A percentile compares a stretch with the other conserved stretches of the same genome.
phyloP scores from a whole-genome alignment of 345 rosid species.

The Lenwebbia sp. region DNA sequence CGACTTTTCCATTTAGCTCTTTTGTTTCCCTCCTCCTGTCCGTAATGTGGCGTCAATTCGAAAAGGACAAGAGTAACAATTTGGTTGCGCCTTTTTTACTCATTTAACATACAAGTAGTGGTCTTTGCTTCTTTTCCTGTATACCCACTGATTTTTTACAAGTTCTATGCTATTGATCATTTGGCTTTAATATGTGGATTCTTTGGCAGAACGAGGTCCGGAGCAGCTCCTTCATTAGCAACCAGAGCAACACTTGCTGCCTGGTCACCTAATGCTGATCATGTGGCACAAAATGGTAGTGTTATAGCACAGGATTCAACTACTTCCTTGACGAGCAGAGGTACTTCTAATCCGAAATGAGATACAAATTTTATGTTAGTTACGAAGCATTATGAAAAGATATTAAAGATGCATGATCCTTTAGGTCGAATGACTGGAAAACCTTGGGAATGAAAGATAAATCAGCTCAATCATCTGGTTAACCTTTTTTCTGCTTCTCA shows the following conservation, averaged over 20 bases:
- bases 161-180: background rate
- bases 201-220: slow-evolving; percentile 49
- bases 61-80: background rate
- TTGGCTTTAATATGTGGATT: background rate
- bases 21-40: background rate
- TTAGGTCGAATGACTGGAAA: background rate
- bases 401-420: background rate
- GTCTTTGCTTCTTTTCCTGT: background rate
- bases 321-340: slow-evolving; percentile 9
- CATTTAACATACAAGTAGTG: background rate
- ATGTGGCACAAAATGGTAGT: slow-evolving; percentile 20
- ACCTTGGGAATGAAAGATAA: background rate
- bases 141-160: background rate
- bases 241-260: slow-evolving; percentile 84
- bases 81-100: background rate
- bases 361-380: background rate
- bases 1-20: background rate
- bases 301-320: slow-evolving; percentile 19
- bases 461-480: background rate
- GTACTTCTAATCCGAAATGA: background rate
- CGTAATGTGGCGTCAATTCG: background rate
- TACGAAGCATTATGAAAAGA: background rate
- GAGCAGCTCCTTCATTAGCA: slow-evolving; percentile 53
- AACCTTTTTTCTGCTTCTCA: background rate
- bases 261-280: slow-evolving; percentile 37